Evolutionary conservation across 768 basidiomycete genomes (phyloP), one percentile per base, ranked within the genome.

Genomic region (Russula sp.): DNA sequence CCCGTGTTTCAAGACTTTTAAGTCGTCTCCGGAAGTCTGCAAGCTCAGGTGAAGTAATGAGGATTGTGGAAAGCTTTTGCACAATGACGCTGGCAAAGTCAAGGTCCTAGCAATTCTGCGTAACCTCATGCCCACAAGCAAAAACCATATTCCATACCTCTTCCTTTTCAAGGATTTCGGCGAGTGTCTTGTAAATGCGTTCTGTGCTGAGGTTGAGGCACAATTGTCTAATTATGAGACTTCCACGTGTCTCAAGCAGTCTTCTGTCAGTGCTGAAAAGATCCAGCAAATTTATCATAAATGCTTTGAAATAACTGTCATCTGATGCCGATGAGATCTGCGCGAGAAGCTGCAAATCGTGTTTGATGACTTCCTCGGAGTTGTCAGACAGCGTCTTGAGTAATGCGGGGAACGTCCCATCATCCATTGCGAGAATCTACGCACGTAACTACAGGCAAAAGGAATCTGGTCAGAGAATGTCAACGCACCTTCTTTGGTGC

Each of bases 51-150:
- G 93, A 94, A 7, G 96, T 98, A 65, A 96, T 95, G 53, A 99
- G 78, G 67, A 99, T 98, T 71, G 94, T 87, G 70, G 93, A 98
- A 51, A 99, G 77, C 74, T 98, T 98, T 76, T 97, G 93, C 16
- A 99, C 93, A 73, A 99, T 98, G 64, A 91, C 88, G 68, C 94
- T 93, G 2, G 96, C 95, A 73, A 98, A 98, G 72, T 98, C 97
- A 45, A 98, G 82, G 72, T 99, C 97, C 93, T 96, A 54, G 32
- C 3, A 2, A 47, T 36, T 25, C 22, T 34, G 32, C 34, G 66
- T 42, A 43, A 45, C 29, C 5, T 59, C 34, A 51, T 11, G 29
- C 20, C 8, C 25, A 32, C 7, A 35, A n/a, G 20, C 36, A 58
- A 8, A 36, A 20, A 45, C 32, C 58, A 51, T n/a, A 22, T 45